Conservation (phyloP, 768 basidiomycete species). For the Baorangia bicolor region DNA sequence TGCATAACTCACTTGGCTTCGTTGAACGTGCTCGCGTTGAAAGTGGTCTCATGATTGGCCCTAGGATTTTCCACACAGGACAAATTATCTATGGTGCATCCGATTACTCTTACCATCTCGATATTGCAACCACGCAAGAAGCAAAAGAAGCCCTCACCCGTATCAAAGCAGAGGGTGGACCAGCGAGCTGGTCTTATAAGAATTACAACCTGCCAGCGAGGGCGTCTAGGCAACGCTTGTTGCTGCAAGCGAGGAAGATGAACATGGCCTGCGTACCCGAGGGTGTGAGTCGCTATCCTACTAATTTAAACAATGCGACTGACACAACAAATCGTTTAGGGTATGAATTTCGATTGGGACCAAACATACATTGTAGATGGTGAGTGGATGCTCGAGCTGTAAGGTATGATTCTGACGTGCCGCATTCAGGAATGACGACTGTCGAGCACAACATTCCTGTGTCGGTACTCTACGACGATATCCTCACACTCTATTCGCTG, state of each 20-base stretch:
- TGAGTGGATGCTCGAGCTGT: conserved; percentile 24
- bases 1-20: conserved; percentile 59
- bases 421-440: conserved; percentile 64
- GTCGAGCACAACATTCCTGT: conserved; percentile 71
- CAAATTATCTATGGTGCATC: conserved; percentile 48
- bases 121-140: conserved; percentile 59
- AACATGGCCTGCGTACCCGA: conserved; percentile 74
- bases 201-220: conserved; percentile 72
- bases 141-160: conserved; percentile 64
- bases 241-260: conserved; percentile 58
- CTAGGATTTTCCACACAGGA: conserved; percentile 72
- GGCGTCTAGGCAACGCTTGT: conserved; percentile 65
- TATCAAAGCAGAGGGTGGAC: conserved; percentile 71
- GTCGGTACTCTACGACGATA: conserved; percentile 63
- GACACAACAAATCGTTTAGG: conserved; percentile 30
- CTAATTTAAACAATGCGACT: background rate
- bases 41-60: conserved; percentile 64
- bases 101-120: conserved; percentile 60
- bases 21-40: conserved; percentile 68
- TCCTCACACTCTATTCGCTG: conserved; percentile 56
- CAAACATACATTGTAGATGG: conserved; percentile 78
- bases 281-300: conserved; percentile 41
- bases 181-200: conserved; percentile 71
- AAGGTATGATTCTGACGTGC: background rate
- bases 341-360: conserved; percentile 82